Base-by-base conservation (phyloP, 2,329 filamentous ascomycete genomes). In the Intubia oerlemansii region DNA sequence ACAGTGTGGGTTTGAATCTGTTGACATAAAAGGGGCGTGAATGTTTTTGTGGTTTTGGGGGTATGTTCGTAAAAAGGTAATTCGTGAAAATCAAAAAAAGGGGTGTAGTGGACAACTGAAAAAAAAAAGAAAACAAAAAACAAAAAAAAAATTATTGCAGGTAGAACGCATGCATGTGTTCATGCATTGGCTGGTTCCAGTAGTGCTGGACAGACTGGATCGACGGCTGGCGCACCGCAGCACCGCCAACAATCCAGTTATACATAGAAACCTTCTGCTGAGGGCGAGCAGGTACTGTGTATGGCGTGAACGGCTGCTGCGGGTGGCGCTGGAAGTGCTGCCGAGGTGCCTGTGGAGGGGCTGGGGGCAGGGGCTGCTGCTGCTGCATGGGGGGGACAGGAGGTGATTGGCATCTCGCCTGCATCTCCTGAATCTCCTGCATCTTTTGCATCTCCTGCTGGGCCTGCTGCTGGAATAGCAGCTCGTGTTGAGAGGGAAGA, bases 391-490 rank as follows among this genome's bases (percentile, higher is more conserved):
- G 18, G 25, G 21, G 6, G 25, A 13, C 12, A 27, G 53, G 33
- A 62, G 53, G 44, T 61, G 61, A n/a, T n/a, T n/a, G n/a, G n/a
- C n/a, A n/a, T n/a, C n/a, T n/a, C n/a, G n/a, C n/a, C n/a, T n/a
- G n/a, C n/a, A n/a, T n/a, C n/a, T n/a, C n/a, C n/a, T n/a, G n/a
- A n/a, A n/a, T n/a, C 25, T 59, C 56, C 34, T 63, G 59, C 32
- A 65, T 63, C 15, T 57, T 52, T 27, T 56, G 47, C 33, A 57
- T 52, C 32, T 24, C 20, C 26, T 29, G 30, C 12, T 25, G 23
- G 13, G 28, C 24, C 17, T 31, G 19, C 21, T 37, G 35, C 18
- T 34, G 29, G n/a, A n/a, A 18, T 19, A 18, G 10, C 4, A 31
- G 32, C 17, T 14, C 29, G 7, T 29, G 30, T 24, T 26, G 17